phyloP scores from a whole-genome alignment of 1,139 yeast species.

The Yamadazyma atmosphaerica region DNA sequence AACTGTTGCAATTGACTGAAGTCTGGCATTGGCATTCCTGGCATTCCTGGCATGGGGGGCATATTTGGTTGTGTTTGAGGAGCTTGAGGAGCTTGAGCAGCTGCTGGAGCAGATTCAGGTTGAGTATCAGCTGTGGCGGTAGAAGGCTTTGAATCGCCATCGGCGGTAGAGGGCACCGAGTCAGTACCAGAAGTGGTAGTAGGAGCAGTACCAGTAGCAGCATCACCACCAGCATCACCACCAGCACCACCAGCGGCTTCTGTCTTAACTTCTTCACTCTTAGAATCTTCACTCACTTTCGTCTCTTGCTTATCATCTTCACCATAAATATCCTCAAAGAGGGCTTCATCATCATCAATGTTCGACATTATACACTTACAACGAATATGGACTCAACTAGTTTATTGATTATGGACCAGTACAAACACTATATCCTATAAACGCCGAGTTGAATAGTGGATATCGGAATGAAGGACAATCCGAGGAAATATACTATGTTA shows the following conservation, averaged over 20 bases:
- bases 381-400: not conserved
- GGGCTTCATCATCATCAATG: constrained; percentile 82
- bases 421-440: constrained; percentile 10
- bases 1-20: constrained; percentile 14
- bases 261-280: too few species aligned
- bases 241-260: constrained; percentile 3
- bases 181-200: constrained; percentile 8
- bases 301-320: constrained; percentile 19
- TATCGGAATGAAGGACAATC: too few species aligned
- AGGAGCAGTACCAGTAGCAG: constrained; percentile 6
- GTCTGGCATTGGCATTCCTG: constrained; percentile 12
- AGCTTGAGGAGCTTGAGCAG: constrained; percentile 5
- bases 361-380: constrained; percentile 45
- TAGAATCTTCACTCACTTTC: constrained; percentile 3
- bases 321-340: constrained; percentile 71
- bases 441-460: too few species aligned
- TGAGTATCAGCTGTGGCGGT: constrained; percentile 5
- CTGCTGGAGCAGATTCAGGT: constrained; percentile 8
- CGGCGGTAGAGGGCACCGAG: constrained; percentile 5
- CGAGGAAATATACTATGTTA: too few species aligned
- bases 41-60: constrained; percentile 10
- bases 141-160: constrained; percentile 6
- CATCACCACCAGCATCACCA: constrained; percentile 4
- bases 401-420: constrained; percentile 6
- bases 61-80: constrained; percentile 6